phyloP scores from a whole-genome alignment of 2,329 filamentous ascomycete genomes.

The Botrytis porri region DNA sequence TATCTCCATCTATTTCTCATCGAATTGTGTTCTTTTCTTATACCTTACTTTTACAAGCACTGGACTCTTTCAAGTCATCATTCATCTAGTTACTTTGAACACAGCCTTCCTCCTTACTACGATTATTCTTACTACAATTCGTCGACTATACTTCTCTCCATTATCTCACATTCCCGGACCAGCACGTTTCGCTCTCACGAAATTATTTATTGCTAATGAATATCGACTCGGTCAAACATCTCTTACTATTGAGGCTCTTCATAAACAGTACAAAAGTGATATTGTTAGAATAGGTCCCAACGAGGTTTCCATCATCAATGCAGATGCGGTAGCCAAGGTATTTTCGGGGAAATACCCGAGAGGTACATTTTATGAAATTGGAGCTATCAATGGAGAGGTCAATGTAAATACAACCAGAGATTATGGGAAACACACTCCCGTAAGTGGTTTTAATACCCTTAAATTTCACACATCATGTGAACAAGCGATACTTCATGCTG shows the following conservation, averaged over 20 bases:
- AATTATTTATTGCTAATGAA: slow-evolving; percentile 26
- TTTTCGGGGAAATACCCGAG: slow-evolving; percentile 25
- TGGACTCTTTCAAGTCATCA: background rate
- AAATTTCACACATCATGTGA: background rate
- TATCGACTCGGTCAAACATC: slow-evolving; percentile 21
- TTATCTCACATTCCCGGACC: slow-evolving; percentile 31
- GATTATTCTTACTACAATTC: slow-evolving; percentile 18
- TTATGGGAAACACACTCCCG: slow-evolving; percentile 20
- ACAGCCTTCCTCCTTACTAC: slow-evolving; percentile 18
- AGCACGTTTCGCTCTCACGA: slow-evolving; percentile 30
- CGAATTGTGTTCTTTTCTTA: background rate
- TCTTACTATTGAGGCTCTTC: slow-evolving; percentile 24
- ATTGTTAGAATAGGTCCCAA: slow-evolving; percentile 26
- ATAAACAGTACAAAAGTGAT: slow-evolving; percentile 32
- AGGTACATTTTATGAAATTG: slow-evolving; percentile 24
- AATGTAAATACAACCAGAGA: slow-evolving; percentile 24
- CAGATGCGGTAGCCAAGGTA: slow-evolving; percentile 23
- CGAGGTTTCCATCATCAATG: slow-evolving; percentile 35
- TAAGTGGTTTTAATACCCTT: background rate
- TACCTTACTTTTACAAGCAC: background rate
- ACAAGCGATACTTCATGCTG: background rate
- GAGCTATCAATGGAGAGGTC: slow-evolving; percentile 20
- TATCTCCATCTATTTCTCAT: background rate
- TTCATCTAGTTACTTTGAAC: slow-evolving; percentile 3
- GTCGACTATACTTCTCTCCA: slow-evolving; percentile 28